phyloP scores from a whole-genome alignment of 2,329 filamentous ascomycete genomes.

The Pleoardoris graminearum region DNA sequence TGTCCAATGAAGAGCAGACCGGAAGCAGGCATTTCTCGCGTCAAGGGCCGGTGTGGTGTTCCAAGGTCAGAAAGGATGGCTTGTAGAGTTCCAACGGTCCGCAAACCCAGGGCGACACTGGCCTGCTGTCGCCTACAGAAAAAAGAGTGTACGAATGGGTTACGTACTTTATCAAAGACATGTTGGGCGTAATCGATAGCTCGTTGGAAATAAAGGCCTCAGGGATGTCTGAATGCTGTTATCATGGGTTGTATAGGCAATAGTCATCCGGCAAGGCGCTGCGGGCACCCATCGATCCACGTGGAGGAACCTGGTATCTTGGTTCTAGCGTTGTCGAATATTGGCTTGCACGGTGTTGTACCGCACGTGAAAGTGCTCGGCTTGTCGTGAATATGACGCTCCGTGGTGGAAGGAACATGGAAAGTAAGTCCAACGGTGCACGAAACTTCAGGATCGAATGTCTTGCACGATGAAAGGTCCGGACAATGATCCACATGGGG shows the following conservation, averaged over 20 bases:
- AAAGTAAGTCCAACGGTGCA: neutral
- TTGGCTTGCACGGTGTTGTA: neutral
- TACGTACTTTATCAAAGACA: constrained; percentile 4
- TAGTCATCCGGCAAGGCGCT: neutral
- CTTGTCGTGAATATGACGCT: no score
- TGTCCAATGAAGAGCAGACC: neutral
- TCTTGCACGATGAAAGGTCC: neutral
- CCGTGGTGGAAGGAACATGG: neutral
- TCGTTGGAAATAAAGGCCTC: neutral
- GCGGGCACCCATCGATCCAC: no score
- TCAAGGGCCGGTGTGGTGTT: constrained; percentile 1
- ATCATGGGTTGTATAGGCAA: neutral
- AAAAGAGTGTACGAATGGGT: neutral
- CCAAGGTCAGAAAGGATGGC: neutral
- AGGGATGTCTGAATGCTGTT: neutral
- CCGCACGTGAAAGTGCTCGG: no score
- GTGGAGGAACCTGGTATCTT: no score
- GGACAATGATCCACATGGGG: neutral
- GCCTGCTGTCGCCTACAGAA: neutral
- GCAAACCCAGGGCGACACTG: neutral
- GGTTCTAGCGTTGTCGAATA: neutral
- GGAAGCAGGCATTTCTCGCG: neutral
- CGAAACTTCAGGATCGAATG: neutral
- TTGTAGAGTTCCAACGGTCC: neutral
- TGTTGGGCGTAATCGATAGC: neutral